phyloP scores from a whole-genome alignment of 257 asterid species.

The Ilex aquifolium region DNA sequence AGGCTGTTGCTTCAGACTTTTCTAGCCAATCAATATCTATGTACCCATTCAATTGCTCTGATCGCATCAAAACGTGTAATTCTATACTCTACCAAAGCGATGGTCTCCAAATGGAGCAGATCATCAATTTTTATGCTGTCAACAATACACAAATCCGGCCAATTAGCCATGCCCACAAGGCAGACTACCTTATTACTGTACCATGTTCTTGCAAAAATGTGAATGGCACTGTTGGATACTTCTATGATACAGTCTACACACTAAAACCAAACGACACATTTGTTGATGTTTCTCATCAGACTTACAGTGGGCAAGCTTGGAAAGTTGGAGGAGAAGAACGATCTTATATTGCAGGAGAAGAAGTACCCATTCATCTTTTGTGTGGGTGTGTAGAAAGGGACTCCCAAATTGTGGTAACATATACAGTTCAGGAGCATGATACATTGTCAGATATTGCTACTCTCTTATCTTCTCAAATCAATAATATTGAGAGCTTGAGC shows the following conservation, averaged over 20 bases:
- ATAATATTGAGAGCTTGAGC: constrained; percentile 44
- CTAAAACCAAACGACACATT: constrained; percentile 32
- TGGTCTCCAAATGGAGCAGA: constrained; percentile 21
- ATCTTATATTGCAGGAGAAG: constrained; percentile 11
- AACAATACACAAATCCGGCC: constrained; percentile 35
- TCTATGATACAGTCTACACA: constrained; percentile 46
- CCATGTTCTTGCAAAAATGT: constrained; percentile 60
- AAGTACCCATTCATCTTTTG: constrained; percentile 42
- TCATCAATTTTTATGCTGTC: constrained; percentile 44
- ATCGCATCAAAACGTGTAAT: constrained; percentile 33
- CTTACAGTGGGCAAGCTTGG: constrained; percentile 60
- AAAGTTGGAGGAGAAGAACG: constrained; percentile 31
- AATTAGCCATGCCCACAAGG: constrained; percentile 14
- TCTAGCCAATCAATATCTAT: constrained; percentile 15
- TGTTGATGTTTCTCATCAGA: constrained; percentile 28
- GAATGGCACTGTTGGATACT: constrained; percentile 41
- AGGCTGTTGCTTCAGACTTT: constrained; percentile 6
- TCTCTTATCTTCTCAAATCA: constrained; percentile 43
- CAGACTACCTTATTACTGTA: constrained; percentile 44
- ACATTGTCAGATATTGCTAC: constrained; percentile 38
- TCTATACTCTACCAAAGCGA: constrained; percentile 66
- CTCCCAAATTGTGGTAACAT: constrained; percentile 53
- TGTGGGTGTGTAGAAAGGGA: constrained; percentile 65
- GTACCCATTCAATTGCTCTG: constrained; percentile 41
- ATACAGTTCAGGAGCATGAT: constrained; percentile 60